Conservation (phyloP, 1,139 yeast species). For the Lodderomyces margitis region DNA sequence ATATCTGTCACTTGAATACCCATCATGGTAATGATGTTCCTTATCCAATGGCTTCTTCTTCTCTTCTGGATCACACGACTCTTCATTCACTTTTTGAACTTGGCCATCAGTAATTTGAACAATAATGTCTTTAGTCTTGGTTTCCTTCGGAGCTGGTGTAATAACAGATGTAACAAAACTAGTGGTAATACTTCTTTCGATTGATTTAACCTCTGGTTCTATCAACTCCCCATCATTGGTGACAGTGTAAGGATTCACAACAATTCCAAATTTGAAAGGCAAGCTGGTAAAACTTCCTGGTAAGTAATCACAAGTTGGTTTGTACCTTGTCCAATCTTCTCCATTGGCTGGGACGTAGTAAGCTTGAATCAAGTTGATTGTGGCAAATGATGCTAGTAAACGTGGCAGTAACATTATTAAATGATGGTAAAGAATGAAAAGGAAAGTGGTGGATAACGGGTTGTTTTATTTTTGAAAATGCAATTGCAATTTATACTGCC, state of each 20-base stretch:
- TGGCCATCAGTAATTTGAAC: constrained; percentile 34
- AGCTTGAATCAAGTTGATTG: constrained; percentile 6
- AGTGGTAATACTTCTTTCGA: constrained; percentile 21
- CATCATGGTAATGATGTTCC: constrained; percentile 2
- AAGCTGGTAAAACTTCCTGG: constrained; percentile 24
- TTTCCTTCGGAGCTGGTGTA: constrained; percentile 26
- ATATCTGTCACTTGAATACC: neutral
- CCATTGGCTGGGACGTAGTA: constrained; percentile 32
- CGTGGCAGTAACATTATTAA: constrained; percentile 5
- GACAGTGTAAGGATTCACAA: constrained; percentile 26
- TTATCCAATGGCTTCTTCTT: neutral
- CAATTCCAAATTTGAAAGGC: constrained; percentile 35
- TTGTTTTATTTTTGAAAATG: neutral
- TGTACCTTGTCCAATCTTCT: constrained; percentile 35
- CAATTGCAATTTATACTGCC: neutral
- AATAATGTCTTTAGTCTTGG: constrained; percentile 22
- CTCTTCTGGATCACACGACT: constrained; percentile 4
- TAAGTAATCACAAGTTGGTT: constrained; percentile 20
- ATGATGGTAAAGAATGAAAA: neutral
- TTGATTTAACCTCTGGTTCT: constrained; percentile 14
- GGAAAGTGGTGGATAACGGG: neutral
- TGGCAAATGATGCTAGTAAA: constrained; percentile 5
- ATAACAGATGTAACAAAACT: constrained; percentile 20
- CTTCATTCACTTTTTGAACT: constrained; percentile 22
- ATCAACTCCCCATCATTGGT: constrained; percentile 20